phyloP scores from a whole-genome alignment of 1,284 basidiomycete genomes.

The Ceratobasidium sp. region DNA sequence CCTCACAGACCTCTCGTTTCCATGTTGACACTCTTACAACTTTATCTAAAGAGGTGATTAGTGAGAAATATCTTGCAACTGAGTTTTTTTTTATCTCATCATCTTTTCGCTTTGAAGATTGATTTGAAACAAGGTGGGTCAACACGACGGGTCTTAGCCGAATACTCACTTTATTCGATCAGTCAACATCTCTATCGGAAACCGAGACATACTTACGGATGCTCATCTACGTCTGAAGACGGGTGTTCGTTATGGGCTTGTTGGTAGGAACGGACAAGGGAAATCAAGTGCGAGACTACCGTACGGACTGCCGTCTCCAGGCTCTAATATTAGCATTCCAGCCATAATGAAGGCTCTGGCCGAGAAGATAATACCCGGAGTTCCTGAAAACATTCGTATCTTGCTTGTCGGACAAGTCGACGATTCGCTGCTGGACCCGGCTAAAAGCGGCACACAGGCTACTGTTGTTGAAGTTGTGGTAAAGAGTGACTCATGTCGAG shows the following conservation, averaged over 20 bases:
- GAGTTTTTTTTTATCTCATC: neutral
- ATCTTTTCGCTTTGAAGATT: constrained; percentile 38
- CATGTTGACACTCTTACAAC: constrained; percentile 49
- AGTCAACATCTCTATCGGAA: constrained; percentile 49
- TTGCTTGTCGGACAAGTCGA: constrained; percentile 67
- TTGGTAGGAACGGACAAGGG: constrained; percentile 67
- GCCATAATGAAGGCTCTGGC: constrained; percentile 62
- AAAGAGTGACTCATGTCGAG: constrained; percentile 56
- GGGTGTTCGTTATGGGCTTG: constrained; percentile 48
- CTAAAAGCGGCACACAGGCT: constrained; percentile 44
- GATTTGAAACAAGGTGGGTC: constrained; percentile 47
- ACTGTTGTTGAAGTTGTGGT: constrained; percentile 58
- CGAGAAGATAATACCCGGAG: constrained; percentile 65
- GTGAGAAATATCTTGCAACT: neutral
- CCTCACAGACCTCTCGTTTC: constrained; percentile 49
- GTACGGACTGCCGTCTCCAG: neutral
- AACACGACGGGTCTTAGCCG: neutral
- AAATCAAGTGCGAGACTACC: constrained; percentile 61
- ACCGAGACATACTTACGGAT: constrained; percentile 49
- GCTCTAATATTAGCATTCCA: constrained; percentile 32
- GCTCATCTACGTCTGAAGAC: constrained; percentile 49
- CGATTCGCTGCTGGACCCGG: constrained; percentile 54
- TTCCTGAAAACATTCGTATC: constrained; percentile 66
- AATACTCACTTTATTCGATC: constrained; percentile 24
- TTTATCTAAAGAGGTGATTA: constrained; percentile 48